A percentile compares a stretch with the other conserved stretches of the same genome.
phyloP scores from a whole-genome alignment of 176 grass and related monocot species.

The Aegilops umbellulata region DNA sequence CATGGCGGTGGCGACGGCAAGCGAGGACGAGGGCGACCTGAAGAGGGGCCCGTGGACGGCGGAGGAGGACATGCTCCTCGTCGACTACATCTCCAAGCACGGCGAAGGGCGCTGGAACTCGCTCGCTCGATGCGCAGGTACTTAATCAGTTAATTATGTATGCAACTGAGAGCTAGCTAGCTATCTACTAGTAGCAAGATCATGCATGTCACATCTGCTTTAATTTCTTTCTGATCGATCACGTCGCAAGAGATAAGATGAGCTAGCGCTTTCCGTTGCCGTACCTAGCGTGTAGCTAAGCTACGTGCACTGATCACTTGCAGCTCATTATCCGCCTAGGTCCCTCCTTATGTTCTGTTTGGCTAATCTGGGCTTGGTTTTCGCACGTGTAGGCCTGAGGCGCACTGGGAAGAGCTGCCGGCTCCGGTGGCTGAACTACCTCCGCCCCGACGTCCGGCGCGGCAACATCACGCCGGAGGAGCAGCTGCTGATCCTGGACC shows the following conservation, averaged over 20 bases:
- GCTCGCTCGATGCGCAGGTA: conserved; percentile 77
- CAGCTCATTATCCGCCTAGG: background rate
- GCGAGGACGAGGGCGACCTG: conserved; percentile 45
- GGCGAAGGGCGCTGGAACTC: conserved; percentile 95
- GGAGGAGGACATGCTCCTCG: conserved; percentile 72
- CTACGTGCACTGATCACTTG: background rate
- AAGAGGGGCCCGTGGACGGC: conserved; percentile 76
- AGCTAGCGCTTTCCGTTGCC: conserved; percentile 3
- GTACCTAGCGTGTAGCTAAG: background rate
- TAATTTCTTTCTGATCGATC: background rate
- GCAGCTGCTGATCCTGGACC: conserved; percentile 92
- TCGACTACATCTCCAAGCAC: conserved; percentile 66
- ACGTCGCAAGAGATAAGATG: conserved; percentile 23
- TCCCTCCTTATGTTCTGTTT: background rate
- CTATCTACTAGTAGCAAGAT: background rate
- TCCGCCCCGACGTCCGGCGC: conserved; percentile 86
- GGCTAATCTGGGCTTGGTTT: background rate
- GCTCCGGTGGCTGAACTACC: conserved; percentile 95
- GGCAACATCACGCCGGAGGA: conserved; percentile 91
- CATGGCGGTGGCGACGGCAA: background rate
- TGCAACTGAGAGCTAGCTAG: background rate
- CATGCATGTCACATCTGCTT: conserved; percentile 15
- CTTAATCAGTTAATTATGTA: background rate
- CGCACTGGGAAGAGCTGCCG: conserved; percentile 98
- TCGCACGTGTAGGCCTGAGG: conserved; percentile 41